Conservation (phyloP, 176 grass and related monocot species). For the Rhynchospora pubera region DNA sequence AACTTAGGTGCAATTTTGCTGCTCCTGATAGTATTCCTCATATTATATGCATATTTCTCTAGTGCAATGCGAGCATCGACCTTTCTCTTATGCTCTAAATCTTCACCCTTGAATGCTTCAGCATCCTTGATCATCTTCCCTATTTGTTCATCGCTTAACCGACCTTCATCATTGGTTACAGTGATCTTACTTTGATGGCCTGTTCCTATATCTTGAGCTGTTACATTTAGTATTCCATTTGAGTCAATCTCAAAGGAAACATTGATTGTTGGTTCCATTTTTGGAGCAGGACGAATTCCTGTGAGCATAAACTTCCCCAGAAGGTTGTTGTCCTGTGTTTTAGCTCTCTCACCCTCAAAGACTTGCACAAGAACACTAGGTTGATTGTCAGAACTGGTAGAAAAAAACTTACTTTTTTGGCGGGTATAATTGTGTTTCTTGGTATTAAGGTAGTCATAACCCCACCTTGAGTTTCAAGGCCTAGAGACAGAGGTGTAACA, state of each 20-base stretch:
- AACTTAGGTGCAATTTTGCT: not conserved
- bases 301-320: slow-evolving; percentile 27
- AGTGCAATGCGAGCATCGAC: not conserved
- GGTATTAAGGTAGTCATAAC: slow-evolving; percentile 21
- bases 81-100: slow-evolving; percentile 11
- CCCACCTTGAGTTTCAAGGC: slow-evolving; percentile 23
- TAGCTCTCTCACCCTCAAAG: slow-evolving; percentile 20
- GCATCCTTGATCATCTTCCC: slow-evolving; percentile 19
- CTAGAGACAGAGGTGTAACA: slow-evolving; percentile 15
- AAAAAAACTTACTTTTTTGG: not conserved
- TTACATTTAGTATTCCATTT: slow-evolving; percentile 31
- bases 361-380: slow-evolving; percentile 23
- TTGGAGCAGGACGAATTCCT: not conserved
- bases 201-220: not conserved
- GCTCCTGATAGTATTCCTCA: slow-evolving; percentile 4
- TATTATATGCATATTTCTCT: slow-evolving; percentile 19
- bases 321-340: slow-evolving; percentile 17
- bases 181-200: slow-evolving; percentile 2
- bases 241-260: slow-evolving; percentile 29
- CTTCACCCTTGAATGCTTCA: not conserved
- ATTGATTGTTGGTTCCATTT: slow-evolving; percentile 2
- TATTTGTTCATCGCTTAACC: not conserved
- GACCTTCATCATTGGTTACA: slow-evolving; percentile 7
- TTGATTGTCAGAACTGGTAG: slow-evolving; percentile 5
- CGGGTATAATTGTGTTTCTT: slow-evolving; percentile 24